Conservation (phyloP, 371 early-diverging fungal genomes). For the Apophysomyces sp. region DNA sequence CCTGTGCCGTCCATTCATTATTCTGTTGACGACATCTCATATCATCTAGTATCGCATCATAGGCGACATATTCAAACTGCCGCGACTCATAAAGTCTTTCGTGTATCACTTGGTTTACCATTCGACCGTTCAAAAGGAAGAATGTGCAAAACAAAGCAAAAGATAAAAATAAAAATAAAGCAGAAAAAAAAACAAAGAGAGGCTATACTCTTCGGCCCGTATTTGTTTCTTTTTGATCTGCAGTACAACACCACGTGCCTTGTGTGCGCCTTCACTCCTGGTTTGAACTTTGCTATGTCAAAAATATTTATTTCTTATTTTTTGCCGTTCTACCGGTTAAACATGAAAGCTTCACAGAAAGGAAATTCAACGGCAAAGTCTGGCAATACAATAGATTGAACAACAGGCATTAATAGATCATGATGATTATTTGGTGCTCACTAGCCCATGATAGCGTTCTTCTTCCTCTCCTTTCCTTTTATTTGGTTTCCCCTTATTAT, state of each 20-base stretch:
- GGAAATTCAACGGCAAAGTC: no score
- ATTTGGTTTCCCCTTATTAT: no score
- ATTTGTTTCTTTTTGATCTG: not conserved
- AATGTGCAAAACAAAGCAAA: not conserved
- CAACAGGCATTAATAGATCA: no score
- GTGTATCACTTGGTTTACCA: conserved; percentile 81
- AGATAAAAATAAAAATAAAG: not conserved
- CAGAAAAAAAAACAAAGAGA: not conserved
- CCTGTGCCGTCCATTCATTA: conserved; percentile 56
- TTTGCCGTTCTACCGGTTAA: not conserved
- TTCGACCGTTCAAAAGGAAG: conserved; percentile 48
- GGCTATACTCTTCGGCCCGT: not conserved
- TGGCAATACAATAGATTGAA: no score
- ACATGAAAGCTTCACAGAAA: not conserved
- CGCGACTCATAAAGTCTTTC: conserved; percentile 76
- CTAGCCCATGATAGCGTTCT: no score
- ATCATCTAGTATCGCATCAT: conserved; percentile 75
- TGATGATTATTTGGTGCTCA: no score
- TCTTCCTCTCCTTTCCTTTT: no score
- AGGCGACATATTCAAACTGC: conserved; percentile 83
- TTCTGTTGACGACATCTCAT: conserved; percentile 56
- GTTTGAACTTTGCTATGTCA: not conserved
- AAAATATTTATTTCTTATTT: no score
- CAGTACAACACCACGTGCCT: not conserved
- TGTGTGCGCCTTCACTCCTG: not conserved